Evolutionary conservation across 148 eudicot genomes (phyloP).

Genomic region (Cornus controversa): DNA sequence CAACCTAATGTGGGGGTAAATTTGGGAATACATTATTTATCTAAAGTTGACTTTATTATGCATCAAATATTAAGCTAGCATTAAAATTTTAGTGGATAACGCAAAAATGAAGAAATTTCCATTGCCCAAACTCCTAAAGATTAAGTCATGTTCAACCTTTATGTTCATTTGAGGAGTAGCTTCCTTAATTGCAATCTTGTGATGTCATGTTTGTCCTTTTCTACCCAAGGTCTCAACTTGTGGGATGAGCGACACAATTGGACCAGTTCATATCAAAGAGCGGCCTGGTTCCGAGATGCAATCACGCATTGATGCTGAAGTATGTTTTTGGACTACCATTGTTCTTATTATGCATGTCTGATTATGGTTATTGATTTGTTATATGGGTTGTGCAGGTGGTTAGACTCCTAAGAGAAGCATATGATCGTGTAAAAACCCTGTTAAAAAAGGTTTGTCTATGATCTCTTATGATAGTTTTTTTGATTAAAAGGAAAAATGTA

Average conservation of each 20-base stretch:
- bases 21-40: background rate
- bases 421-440: constrained; percentile 83
- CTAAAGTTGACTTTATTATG: background rate
- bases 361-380: constrained; percentile 11
- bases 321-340: constrained; percentile 24
- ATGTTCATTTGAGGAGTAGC: background rate
- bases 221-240: constrained; percentile 67
- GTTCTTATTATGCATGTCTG: background rate
- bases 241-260: constrained; percentile 91
- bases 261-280: constrained; percentile 87
- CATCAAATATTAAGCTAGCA: background rate
- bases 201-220: constrained; percentile 6
- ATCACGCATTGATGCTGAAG: constrained; percentile 89
- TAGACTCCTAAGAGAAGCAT: constrained; percentile 85
- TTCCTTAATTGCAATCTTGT: constrained; percentile 1
- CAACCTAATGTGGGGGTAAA: too few relatives aligned
- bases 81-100: background rate
- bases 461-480: background rate
- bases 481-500: background rate
- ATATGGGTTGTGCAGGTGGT: constrained; percentile 55
- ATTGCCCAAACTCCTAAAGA: background rate
- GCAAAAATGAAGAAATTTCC: too few relatives aligned
- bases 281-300: constrained; percentile 95
- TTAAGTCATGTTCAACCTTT: background rate
- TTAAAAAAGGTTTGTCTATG: constrained; percentile 65